phyloP scores from a whole-genome alignment of 768 basidiomycete genomes.

The Trametes coccinea region DNA sequence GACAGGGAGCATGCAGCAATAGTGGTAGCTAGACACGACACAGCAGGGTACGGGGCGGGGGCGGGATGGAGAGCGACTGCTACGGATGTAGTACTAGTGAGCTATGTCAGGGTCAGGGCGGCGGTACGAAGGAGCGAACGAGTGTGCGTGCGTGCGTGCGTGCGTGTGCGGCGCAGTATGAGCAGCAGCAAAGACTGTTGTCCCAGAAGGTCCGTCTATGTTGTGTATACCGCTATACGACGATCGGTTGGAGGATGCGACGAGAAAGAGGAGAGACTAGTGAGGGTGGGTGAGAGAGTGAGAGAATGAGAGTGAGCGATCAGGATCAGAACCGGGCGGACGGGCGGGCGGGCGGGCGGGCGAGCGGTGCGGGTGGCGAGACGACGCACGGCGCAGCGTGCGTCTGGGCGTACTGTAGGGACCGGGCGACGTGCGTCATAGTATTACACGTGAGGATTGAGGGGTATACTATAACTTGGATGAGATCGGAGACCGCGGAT shows the following conservation, averaged over 20 bases:
- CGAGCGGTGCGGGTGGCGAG: constrained; percentile 5
- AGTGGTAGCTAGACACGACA: constrained; percentile 10
- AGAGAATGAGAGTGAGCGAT: too few species aligned
- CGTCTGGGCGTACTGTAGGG: constrained; percentile 27
- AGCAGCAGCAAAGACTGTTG: constrained; percentile 10
- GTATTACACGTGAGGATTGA: constrained; percentile 42
- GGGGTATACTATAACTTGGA: constrained; percentile 38
- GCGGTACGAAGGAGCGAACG: neutral
- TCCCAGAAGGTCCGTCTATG: constrained; percentile 21
- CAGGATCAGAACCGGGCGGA: neutral
- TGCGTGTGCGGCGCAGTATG: neutral
- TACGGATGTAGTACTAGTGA: constrained; percentile 1
- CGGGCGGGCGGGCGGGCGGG: neutral
- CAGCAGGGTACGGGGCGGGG: neutral
- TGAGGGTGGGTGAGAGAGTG: constrained; percentile 3
- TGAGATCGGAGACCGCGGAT: constrained; percentile 33
- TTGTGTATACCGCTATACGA: constrained; percentile 13
- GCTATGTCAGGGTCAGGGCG: neutral
- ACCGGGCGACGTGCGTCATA: constrained; percentile 36
- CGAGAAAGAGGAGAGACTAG: neutral
- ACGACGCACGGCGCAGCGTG: constrained; percentile 28
- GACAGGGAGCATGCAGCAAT: constrained; percentile 13
- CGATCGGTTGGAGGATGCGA: neutral
- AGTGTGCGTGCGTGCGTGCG: neutral
- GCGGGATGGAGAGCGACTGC: neutral